Evolutionary conservation across 441 rosid genomes (phyloP), one percentile per base, ranked within the genome.

Genomic region (Erodium texanum): DNA sequence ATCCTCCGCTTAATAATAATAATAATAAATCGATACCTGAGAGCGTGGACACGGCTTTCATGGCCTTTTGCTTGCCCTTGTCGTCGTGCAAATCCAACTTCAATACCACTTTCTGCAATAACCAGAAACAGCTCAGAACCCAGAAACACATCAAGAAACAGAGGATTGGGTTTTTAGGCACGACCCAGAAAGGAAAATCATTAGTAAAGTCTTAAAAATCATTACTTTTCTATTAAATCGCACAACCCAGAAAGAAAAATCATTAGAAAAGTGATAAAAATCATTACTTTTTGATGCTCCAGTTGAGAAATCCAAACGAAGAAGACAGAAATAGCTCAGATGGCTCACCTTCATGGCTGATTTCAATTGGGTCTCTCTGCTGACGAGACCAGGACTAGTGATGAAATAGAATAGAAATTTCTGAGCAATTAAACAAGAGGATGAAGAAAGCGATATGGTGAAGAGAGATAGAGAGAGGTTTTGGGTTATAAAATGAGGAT

Each of bases 21-120:
- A n/a, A n/a, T n/a, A n/a, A n/a, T n/a, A n/a, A n/a, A 12, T 41
- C 1, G n/a, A 23, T 67, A 88, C 89, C 90, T 73, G 72, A 16
- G 29, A 86, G 71, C 64, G 71, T 14, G 8, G 87, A 78, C 43
- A 86, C 88, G 5, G 82, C 69, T 78, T 80, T 80, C 84, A 88
- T 69, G 73, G 85, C 88, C 75, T 86, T 88, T 38, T 75, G 83
- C 74, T 83, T 88, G 7, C 43, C 83, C 68, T 71, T 86, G 64
- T 75, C 84, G 75, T 83, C 86, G 32, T 79, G 83, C 41, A 86
- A 27, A 66, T 76, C 80, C 79, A 83, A 45, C 73, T 79, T 81
- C 83, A 88, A 36, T 1, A 83, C 88, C 50, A 82, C 67, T 75
- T 85, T 86, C 91, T 88, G 81, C 15, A 0, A 12, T 10, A 10